A percentile compares a stretch with the other conserved stretches of the same genome.
These are phyloP conservation scores for Hypoxylon crocopeplum DNA, from an alignment of 495 filamentous ascomycete genomes.

Conservation along the genomic window DNA sequence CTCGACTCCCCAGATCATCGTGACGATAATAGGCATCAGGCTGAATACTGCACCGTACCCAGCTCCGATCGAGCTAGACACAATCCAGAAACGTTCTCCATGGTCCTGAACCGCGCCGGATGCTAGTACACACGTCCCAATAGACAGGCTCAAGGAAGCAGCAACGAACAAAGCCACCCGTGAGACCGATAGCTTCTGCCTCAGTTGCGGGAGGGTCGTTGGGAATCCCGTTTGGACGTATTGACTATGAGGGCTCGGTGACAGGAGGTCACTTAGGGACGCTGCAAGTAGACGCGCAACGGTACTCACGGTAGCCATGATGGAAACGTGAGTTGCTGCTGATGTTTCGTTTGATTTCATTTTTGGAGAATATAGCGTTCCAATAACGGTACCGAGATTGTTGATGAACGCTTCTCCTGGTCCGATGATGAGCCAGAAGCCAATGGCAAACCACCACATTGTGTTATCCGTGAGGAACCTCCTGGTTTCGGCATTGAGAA, in stretches of 20 bases:
- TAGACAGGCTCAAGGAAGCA: conserved; percentile 75
- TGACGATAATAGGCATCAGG: conserved; percentile 87
- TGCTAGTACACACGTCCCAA: conserved; percentile 78
- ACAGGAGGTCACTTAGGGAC: conserved; percentile 84
- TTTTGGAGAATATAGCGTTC: conserved; percentile 74
- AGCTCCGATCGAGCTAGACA: conserved; percentile 80
- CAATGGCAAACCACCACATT: conserved; percentile 92
- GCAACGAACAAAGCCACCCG: conserved; percentile 80
- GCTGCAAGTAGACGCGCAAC: conserved; percentile 84
- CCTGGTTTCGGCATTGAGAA: conserved; percentile 86
- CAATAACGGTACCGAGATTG: conserved; percentile 93
- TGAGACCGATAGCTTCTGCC: conserved; percentile 65
- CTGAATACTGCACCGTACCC: conserved; percentile 94
- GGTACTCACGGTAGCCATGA: conserved; percentile 90
- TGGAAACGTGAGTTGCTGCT: conserved; percentile 89
- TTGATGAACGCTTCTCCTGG: conserved; percentile 97
- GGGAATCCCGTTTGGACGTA: conserved; percentile 48
- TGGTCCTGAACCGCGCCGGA: conserved; percentile 71
- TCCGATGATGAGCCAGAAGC: conserved; percentile 93
- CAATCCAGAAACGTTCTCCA: conserved; percentile 75
- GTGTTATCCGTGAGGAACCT: conserved; percentile 84
- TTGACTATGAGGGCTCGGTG: conserved; percentile 63
- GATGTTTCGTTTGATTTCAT: conserved; percentile 59
- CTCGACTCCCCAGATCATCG: conserved; percentile 95
- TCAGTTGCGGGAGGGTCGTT: conserved; percentile 41